Evolutionary conservation across 345 rosid species (phyloP).

Genomic region (Eutrema yunnanense): DNA sequence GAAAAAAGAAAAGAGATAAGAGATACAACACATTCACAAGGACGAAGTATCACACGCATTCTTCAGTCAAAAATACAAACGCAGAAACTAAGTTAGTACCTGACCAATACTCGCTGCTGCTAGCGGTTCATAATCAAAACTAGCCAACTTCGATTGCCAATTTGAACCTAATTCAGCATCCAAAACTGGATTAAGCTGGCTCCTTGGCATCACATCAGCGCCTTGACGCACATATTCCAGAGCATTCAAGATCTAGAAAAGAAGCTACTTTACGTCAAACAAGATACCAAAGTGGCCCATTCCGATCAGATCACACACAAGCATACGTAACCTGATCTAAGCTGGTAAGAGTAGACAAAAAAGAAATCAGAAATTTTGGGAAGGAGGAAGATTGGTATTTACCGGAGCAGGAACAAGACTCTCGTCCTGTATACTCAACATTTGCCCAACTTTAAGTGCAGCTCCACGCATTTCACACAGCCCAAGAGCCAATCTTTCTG

Average conservation of each 20-base stretch:
- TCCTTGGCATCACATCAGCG: constrained; percentile 98
- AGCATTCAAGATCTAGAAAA: constrained; percentile 80
- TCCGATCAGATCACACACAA: too few relatives aligned
- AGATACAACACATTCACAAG: neutral
- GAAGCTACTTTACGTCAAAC: constrained; percentile 22
- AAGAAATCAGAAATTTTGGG: too few relatives aligned
- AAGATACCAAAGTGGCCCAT: too few relatives aligned
- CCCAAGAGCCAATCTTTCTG: constrained; percentile 88
- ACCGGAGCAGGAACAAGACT: constrained; percentile 98
- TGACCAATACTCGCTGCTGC: constrained; percentile 99
- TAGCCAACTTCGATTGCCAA: constrained; percentile 74
- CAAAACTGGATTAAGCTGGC: constrained; percentile 86
- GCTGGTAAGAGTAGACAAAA: too few relatives aligned
- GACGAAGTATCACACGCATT: neutral
- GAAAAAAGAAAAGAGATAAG: neutral
- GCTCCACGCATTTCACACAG: constrained; percentile 99
- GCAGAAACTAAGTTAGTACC: constrained; percentile 36
- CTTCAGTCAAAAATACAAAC: neutral
- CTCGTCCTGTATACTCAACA: constrained; percentile 97
- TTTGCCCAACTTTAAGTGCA: constrained; percentile 92
- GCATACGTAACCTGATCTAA: neutral
- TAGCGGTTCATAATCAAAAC: constrained; percentile 92
- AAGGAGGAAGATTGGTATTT: neutral
- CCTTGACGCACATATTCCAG: constrained; percentile 98
- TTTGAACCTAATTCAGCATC: constrained; percentile 73